Percentiles rank a stretch among this genome's conserved stretches.
These are phyloP conservation scores for Spiraea crenata DNA, from an alignment of 331 rosid genomes.

Conservation along the genomic window DNA sequence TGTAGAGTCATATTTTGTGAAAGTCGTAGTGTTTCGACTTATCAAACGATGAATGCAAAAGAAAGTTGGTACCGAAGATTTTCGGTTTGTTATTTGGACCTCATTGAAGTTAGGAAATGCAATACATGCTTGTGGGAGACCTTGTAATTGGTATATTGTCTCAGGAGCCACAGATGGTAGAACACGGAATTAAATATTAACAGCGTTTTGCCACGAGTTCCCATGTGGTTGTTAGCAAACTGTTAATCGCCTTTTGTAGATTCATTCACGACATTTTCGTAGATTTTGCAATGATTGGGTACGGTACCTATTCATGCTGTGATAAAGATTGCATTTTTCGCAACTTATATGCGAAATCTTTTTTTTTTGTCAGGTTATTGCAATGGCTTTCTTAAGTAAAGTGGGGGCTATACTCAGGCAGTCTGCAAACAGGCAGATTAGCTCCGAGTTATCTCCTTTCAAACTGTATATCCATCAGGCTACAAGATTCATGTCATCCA, in stretches of 20 bases:
- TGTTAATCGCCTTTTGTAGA: too few relatives aligned
- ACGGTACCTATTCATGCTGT: neutral
- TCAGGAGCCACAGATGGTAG: neutral
- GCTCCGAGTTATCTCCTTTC: slow-evolving; percentile 40
- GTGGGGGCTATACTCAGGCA: slow-evolving; percentile 68
- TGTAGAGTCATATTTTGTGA: neutral
- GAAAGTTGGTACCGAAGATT: neutral
- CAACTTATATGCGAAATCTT: neutral
- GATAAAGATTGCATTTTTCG: neutral
- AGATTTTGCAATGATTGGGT: neutral
- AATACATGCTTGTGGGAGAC: neutral
- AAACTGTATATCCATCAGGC: slow-evolving; percentile 54
- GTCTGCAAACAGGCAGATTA: slow-evolving; percentile 39
- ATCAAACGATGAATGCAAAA: neutral
- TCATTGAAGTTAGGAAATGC: neutral
- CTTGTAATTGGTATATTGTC: neutral
- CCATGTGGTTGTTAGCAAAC: too few relatives aligned
- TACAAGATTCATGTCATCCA: slow-evolving; percentile 62
- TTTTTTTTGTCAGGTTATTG: slow-evolving; percentile 32
- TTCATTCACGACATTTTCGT: neutral
- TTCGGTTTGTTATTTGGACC: neutral
- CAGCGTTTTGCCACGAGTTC: too few relatives aligned
- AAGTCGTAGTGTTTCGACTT: neutral
- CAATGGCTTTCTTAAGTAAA: slow-evolving; percentile 78
- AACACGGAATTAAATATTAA: neutral